phyloP scores from a whole-genome alignment of 2,329 filamentous ascomycete genomes.

The Parastagonospora avenae region DNA sequence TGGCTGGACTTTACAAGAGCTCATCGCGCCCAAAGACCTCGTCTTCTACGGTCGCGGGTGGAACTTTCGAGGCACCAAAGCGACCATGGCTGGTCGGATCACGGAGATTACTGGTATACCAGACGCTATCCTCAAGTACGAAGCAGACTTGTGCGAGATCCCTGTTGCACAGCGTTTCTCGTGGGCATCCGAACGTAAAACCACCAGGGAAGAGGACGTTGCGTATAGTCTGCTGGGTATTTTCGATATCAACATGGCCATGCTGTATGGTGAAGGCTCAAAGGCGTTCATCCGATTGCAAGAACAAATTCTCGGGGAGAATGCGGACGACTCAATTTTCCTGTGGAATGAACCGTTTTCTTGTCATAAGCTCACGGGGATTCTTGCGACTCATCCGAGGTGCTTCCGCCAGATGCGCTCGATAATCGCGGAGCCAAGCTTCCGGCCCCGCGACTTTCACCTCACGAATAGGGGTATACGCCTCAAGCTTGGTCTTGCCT shows the following conservation, averaged over 20 bases:
- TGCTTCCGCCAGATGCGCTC: constrained; percentile 7
- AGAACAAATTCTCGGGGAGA: constrained; percentile 11
- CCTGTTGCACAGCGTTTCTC: constrained; percentile 16
- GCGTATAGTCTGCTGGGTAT: constrained; percentile 23
- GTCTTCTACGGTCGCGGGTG: constrained; percentile 12
- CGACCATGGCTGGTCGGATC: constrained; percentile 1
- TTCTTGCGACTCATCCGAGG: constrained; percentile 2
- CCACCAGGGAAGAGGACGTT: constrained; percentile 20
- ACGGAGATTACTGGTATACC: constrained; percentile 12
- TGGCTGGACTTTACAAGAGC: constrained; percentile 21
- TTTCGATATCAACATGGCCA: constrained; percentile 18
- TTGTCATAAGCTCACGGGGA: constrained; percentile 5
- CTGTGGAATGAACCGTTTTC: constrained; percentile 7
- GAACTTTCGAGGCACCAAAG: constrained; percentile 10
- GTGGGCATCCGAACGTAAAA: constrained; percentile 25
- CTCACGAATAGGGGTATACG: constrained; percentile 9
- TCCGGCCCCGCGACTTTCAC: constrained; percentile 5
- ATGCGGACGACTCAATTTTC: constrained; percentile 8
- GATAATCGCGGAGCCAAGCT: constrained; percentile 2
- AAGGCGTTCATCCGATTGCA: constrained; percentile 14
- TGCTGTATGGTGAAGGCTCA: constrained; percentile 15
- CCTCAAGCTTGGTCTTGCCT: constrained; percentile 6
- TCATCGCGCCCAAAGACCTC: constrained; percentile 12
- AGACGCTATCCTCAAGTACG: constrained; percentile 3
- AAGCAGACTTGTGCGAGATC: constrained; percentile 4